Conservation (phyloP, 202 grass and related monocot genomes). For the Panicum virgatum region DNA sequence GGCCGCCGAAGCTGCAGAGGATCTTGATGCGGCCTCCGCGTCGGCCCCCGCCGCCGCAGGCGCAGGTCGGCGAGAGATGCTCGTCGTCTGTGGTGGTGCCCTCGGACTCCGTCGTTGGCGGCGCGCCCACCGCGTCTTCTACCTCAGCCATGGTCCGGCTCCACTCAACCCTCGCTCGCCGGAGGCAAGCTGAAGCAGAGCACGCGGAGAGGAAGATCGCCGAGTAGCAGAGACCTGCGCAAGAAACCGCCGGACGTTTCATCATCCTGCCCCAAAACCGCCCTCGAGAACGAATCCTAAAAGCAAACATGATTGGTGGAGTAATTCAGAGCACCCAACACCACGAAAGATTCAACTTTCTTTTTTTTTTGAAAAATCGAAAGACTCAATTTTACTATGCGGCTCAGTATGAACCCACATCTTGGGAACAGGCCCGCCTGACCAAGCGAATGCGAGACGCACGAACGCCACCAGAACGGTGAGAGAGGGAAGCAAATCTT, state of each 20-base stretch:
- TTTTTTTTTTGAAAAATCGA: too few species aligned
- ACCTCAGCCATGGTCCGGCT: background rate
- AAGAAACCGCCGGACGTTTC: slow-evolving; percentile 6
- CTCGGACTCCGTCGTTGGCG: slow-evolving; percentile 26
- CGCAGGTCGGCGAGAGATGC: slow-evolving; percentile 46
- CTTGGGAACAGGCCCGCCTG: background rate
- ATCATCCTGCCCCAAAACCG: background rate
- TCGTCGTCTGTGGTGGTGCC: slow-evolving; percentile 49
- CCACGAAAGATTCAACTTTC: background rate
- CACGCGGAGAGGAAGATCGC: background rate
- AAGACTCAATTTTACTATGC: background rate
- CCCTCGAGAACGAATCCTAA: background rate
- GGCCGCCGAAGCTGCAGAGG: slow-evolving; percentile 92
- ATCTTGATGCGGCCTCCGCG: slow-evolving; percentile 62
- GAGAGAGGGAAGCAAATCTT: slow-evolving; percentile 10
- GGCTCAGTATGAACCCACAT: background rate
- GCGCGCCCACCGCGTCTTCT: slow-evolving; percentile 8
- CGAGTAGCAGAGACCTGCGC: slow-evolving; percentile 16
- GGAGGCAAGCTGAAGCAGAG: slow-evolving; percentile 5
- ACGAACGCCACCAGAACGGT: background rate
- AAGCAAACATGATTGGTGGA: background rate
- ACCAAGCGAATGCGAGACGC: background rate
- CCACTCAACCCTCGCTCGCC: background rate
- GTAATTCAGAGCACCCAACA: background rate
- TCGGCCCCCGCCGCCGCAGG: slow-evolving; percentile 18